Evolutionary conservation across 345 rosid species (phyloP), one percentile per base, ranked within the genome.

Genomic region (Brassica nigra): DNA sequence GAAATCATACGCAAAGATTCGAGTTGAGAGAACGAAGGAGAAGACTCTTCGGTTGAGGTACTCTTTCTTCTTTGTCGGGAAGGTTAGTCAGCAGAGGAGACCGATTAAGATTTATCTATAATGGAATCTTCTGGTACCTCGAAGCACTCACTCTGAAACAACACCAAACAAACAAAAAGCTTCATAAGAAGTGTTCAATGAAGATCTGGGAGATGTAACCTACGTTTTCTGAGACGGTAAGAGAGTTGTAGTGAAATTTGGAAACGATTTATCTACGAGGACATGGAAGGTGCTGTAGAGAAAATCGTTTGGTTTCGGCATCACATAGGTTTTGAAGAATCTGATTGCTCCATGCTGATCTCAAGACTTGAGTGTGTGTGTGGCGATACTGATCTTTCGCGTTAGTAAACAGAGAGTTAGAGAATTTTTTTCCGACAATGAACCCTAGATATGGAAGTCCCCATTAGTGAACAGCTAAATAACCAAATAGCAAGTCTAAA

Each of bases 221-320:
- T 78, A 91, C 97, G 86, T 82, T 68, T 88, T 88, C 75, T 76
- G 85, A 31, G 94, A 87, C 11, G 98, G 97, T 16, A 92, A 78
- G 66, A 90, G 93, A 67, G 90, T 91, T 4, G 90, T 83, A 82
- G 83, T 86, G 82, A 92, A 86, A 57, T 85, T 82, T 10, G 84
- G 90, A 68, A 89, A 92, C 4, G 97, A 84, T 15, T 80, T 87
- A 73, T 94, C 97, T 6, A 95, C 89, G 9, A 88, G 88, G 66
- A 94, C 97, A 18, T 94, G 97, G 16, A 94, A 89, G 8, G 97
- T 87, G 29, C 98, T 97, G 58, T 94, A 92, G 80, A 89, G 93
- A 81, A 92, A 94, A 30, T 94, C 97, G 0, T 87, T 85, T 0
- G 94, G 90, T 58, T 92, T 89, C 0, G 93, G 93, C 54, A 34